Percentiles rank a stretch among this genome's conserved stretches.
These are phyloP conservation scores for Stachybotrys echinatus DNA, from an alignment of 2,329 filamentous ascomycete species.

Conservation along the genomic window DNA sequence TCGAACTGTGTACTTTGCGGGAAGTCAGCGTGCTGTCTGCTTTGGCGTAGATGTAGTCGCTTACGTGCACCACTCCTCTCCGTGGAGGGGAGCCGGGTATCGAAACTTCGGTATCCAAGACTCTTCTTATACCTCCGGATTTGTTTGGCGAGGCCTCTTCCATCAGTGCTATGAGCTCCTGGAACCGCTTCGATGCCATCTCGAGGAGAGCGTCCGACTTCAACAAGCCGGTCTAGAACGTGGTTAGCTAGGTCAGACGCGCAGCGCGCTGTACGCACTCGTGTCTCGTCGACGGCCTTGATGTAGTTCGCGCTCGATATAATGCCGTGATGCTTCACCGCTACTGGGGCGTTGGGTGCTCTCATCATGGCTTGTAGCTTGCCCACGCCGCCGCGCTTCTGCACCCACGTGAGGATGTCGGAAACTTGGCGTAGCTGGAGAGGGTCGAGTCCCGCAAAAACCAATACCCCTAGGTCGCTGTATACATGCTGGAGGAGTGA, in stretches of 20 bases:
- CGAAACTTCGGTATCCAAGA: slow-evolving; percentile 6
- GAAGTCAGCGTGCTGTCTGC: background rate
- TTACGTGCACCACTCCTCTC: slow-evolving; percentile 14
- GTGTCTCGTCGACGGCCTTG: background rate
- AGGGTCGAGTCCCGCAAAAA: slow-evolving; percentile 18
- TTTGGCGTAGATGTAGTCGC: background rate
- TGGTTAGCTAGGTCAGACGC: background rate
- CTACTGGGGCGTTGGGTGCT: background rate
- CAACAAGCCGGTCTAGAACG: background rate
- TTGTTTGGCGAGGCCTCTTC: slow-evolving; percentile 3
- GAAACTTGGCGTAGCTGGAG: slow-evolving; percentile 15
- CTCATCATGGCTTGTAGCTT: background rate
- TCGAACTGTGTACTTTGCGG: background rate
- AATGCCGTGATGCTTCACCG: background rate
- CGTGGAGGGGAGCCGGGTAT: slow-evolving; percentile 7
- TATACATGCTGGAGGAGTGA: slow-evolving; percentile 14
- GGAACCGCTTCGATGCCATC: slow-evolving; percentile 7
- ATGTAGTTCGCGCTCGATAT: background rate
- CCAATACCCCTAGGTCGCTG: slow-evolving; percentile 24
- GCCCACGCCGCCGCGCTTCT: slow-evolving; percentile 8
- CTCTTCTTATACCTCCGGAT: slow-evolving; percentile 1
- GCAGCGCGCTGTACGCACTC: background rate
- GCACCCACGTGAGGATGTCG: slow-evolving; percentile 10
- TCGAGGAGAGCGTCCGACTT: background rate
- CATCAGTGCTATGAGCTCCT: slow-evolving; percentile 2